A percentile compares a stretch with the other conserved stretches of the same genome.
phyloP scores from a whole-genome alignment of 768 basidiomycete genomes.

The Dioszegia crocea region DNA sequence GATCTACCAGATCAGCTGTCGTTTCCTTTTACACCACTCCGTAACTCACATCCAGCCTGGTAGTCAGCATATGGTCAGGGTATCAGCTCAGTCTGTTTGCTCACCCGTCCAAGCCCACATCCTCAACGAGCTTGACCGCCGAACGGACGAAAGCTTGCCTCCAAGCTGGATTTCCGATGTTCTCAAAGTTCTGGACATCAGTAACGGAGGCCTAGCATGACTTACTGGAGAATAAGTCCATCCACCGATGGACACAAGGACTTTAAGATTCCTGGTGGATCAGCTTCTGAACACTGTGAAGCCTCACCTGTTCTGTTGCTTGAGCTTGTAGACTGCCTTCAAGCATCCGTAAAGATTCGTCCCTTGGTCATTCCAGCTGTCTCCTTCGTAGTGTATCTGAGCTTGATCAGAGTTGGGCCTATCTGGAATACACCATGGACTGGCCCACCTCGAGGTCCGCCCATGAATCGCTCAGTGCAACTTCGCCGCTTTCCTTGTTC shows the following conservation, averaged over 20 bases:
- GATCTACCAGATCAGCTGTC: slow-evolving; percentile 32
- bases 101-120: slow-evolving; percentile 82
- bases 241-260: slow-evolving; percentile 81
- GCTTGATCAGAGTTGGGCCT: background rate
- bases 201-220: background rate
- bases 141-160: slow-evolving; percentile 76
- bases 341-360: slow-evolving; percentile 92
- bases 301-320: slow-evolving; percentile 68
- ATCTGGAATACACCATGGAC: too few relatives aligned
- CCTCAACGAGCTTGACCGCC: slow-evolving; percentile 73
- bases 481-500: slow-evolving; percentile 75
- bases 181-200: slow-evolving; percentile 61
- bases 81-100: background rate
- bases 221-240: slow-evolving; percentile 54
- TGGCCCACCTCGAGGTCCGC: slow-evolving; percentile 80
- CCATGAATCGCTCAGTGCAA: slow-evolving; percentile 84
- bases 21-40: background rate
- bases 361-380: slow-evolving; percentile 89
- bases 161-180: slow-evolving; percentile 63
- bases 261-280: slow-evolving; percentile 53
- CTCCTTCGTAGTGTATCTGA: slow-evolving; percentile 88
- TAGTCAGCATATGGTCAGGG: background rate
- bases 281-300: background rate
- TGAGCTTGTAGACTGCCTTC: slow-evolving; percentile 86
- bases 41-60: slow-evolving; percentile 7